Percentiles rank a stretch among this genome's conserved stretches.
phyloP scores from a whole-genome alignment of 2,329 filamentous ascomycete genomes.

The Aurifilum marmelostoma region DNA sequence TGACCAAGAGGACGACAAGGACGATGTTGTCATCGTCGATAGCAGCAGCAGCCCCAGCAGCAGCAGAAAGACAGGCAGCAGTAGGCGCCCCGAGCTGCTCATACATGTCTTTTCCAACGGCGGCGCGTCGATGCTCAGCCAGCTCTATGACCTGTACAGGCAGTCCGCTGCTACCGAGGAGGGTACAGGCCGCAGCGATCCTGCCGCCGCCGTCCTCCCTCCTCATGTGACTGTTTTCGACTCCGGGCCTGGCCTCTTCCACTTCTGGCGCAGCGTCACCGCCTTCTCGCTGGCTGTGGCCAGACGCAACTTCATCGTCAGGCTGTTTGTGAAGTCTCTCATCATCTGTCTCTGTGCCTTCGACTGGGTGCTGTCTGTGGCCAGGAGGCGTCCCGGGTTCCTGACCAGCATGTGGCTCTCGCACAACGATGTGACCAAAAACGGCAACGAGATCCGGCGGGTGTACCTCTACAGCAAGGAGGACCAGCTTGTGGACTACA shows the following conservation, averaged over 20 bases:
- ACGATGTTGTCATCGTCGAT: conserved; percentile 10
- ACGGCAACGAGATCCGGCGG: conserved; percentile 46
- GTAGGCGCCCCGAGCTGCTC: conserved; percentile 43
- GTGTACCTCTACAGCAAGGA: conserved; percentile 56
- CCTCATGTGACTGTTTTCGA: conserved; percentile 51
- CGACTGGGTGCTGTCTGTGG: conserved; percentile 36
- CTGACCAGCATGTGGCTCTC: conserved; percentile 42
- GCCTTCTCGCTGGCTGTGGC: conserved; percentile 44
- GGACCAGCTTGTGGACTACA: conserved; percentile 51
- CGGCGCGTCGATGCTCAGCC: conserved; percentile 47
- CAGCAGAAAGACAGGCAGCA: not conserved
- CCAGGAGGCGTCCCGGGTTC: conserved; percentile 37
- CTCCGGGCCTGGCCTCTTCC: conserved; percentile 52
- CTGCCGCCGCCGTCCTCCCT: conserved; percentile 38
- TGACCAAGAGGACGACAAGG: conserved; percentile 30
- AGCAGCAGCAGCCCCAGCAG: not conserved
- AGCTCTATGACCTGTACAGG: conserved; percentile 41
- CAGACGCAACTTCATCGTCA: conserved; percentile 33
- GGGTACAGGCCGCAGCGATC: not conserved
- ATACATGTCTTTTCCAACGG: conserved; percentile 59
- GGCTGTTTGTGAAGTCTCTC: conserved; percentile 38
- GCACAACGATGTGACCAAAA: conserved; percentile 41
- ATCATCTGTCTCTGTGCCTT: conserved; percentile 40
- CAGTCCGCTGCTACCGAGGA: not conserved
- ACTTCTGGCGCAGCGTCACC: conserved; percentile 44